A percentile compares a stretch with the other conserved stretches of the same genome.
These are phyloP conservation scores for Trichophyton equinum DNA, from an alignment of 2,329 filamentous ascomycete genomes.

Conservation along the genomic window DNA sequence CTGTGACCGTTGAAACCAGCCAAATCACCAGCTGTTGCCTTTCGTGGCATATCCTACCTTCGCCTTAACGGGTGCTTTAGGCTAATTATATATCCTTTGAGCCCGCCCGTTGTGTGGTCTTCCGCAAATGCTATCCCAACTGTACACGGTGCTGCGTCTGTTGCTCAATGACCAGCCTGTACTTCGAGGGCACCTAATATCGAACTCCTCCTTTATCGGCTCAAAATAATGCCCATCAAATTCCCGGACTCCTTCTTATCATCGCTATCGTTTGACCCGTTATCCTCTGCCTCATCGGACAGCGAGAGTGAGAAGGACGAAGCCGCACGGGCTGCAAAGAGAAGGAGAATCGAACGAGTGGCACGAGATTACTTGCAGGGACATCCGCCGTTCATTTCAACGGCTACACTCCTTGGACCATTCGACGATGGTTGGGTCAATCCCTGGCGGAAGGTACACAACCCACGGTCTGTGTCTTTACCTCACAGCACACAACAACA, in stretches of 20 bases:
- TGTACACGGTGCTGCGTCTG: slow-evolving; percentile 5
- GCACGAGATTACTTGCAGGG: slow-evolving; percentile 33
- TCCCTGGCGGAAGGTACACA: slow-evolving; percentile 27
- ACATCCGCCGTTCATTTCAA: slow-evolving; percentile 33
- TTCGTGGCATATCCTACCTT: neutral
- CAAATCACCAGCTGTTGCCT: neutral
- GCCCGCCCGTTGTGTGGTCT: neutral
- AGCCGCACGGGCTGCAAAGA: slow-evolving; percentile 24
- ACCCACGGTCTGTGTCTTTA: neutral
- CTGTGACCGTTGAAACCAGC: neutral
- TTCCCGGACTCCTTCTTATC: slow-evolving; percentile 7
- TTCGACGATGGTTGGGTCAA: slow-evolving; percentile 35
- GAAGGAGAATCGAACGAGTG: slow-evolving; percentile 31
- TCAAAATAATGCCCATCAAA: neutral
- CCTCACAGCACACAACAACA: neutral
- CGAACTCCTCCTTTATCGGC: slow-evolving; percentile 15
- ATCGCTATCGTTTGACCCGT: slow-evolving; percentile 27
- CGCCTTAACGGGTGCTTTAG: neutral
- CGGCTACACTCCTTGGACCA: slow-evolving; percentile 34
- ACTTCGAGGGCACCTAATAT: slow-evolving; percentile 3
- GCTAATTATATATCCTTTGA: neutral
- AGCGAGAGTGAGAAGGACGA: slow-evolving; percentile 30
- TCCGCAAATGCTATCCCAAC: slow-evolving; percentile 8
- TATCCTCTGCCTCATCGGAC: slow-evolving; percentile 17
- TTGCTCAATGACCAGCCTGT: slow-evolving; percentile 6